Evolutionary conservation across 139 green algal genomes (phyloP).

Genomic region (Penium margaritaceum): DNA sequence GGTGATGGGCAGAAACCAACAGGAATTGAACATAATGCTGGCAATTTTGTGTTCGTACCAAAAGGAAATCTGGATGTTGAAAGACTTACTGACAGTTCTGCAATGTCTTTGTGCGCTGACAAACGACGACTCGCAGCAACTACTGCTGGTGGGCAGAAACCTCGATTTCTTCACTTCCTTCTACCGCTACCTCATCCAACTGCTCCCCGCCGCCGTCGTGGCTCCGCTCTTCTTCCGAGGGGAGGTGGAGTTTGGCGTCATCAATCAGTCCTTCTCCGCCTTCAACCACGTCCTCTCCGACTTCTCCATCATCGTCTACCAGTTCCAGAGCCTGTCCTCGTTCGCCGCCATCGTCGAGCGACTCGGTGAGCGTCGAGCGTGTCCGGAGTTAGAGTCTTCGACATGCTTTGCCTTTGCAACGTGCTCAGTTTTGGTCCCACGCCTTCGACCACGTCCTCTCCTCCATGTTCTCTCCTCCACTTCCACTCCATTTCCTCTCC

Average conservation of each 20-base stretch:
- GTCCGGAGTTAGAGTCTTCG: neutral
- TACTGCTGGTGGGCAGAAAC: constrained; percentile 77
- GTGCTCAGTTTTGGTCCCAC: too few species aligned
- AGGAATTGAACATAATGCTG: too few species aligned
- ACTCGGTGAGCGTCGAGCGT: constrained; percentile 8
- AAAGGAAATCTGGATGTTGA: too few species aligned
- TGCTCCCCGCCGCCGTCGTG: constrained; percentile 92
- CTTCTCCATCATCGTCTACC: constrained; percentile 88
- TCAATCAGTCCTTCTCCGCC: constrained; percentile 85
- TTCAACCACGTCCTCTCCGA: constrained; percentile 96
- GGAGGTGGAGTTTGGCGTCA: constrained; percentile 96
- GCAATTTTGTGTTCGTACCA: too few species aligned
- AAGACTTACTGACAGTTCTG: too few species aligned
- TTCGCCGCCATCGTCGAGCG: constrained; percentile 77
- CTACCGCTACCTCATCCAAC: constrained; percentile 84
- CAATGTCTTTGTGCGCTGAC: constrained; percentile 14
- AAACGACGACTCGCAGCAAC: constrained; percentile 47
- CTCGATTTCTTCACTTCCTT: constrained; percentile 95
- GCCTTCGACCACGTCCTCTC: too few species aligned
- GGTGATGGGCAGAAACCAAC: too few species aligned
- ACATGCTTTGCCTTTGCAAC: too few species aligned
- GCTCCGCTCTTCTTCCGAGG: constrained; percentile 90
- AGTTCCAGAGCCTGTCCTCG: constrained; percentile 82
- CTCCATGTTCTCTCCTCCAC: too few species aligned
- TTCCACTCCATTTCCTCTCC: too few species aligned